Evolutionary conservation across 306 rosid genomes (phyloP), one percentile per base, ranked within the genome.

Genomic region (Sophora flavescens): DNA sequence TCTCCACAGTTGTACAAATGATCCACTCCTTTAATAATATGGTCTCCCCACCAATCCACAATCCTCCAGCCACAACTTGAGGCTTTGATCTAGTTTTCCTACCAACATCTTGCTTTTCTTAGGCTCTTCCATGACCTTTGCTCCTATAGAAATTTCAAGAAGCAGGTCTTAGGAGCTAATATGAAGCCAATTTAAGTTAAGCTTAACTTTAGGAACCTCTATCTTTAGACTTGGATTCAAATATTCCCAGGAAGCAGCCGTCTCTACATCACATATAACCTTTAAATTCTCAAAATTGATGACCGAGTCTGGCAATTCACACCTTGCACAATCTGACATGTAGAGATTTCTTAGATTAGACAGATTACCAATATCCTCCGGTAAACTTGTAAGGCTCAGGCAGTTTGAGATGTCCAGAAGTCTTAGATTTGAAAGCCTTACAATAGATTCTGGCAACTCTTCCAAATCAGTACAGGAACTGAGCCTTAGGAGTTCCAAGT

Each of bases 181-280:
- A 6, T 54, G 83, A 83, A 92, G 93, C 91, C 90, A 92, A 61
- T 88, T 81, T 59, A 88, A 78, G 86, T 86, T 86, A 68, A 82
- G 39, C 16, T 88, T 82, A 26, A 81, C 84, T 22, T 81, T 44
- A 12, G 78, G 85, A 63, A 84, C 84, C 51, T 64, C 84, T 9
- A 87, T 28, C n/a, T 61, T 61, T 18, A 58, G 35, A 60, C 71
- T 42, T 6, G 78, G 52, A 74, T 28, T 45, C 44, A 70, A 73
- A 48, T 12, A 68, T 72, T 84, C 83, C 89, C 87, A 72, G 32
- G 72, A 80, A 69, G 52, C 57, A 66, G 78, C 86, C 4, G 85
- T 84, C 82, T 90, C 92, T 70, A 83, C 82, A 13, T 93, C 93
- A 1, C 96, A 93, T 11, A 63, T 45, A 35, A 93, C 87, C 62